Evolutionary conservation across 495 filamentous ascomycete species (phyloP), one percentile per base, ranked within the genome.

Genomic region (Aspergillus coremiiformis): DNA sequence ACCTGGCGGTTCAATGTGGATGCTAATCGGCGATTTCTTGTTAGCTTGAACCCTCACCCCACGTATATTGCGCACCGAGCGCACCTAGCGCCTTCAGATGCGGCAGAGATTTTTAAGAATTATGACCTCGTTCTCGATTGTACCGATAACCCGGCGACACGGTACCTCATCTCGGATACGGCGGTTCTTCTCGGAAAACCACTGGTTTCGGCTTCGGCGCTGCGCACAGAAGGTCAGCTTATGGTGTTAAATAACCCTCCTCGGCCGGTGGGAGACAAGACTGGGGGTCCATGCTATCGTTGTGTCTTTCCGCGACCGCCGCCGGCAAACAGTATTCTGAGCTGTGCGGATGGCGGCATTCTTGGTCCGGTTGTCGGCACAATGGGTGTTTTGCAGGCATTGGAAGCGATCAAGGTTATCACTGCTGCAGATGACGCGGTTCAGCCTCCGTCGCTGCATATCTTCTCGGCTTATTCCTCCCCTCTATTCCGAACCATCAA

Each of bases 91-190:
- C 77, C 87, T 0, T 63, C 79, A 52, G 84, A 80, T 43, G 86
- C 89, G 0, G 70, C 82, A 8, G 59, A 74, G 14, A 81, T 84
- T 33, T 83, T 92, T 48, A 47, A 66, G 0, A 53, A 67, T 2
- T 96, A 94, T 64, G 89, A 96, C 60, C 56, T 96, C 5, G 80
- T 97, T 22, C 79, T 98, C 24, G 93, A 98, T 67, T 98, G 93
- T 61, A 95, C 90, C 4, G 93, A 98, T 66, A 89, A 89, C 50
- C 93, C 92, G 0, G 84, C 85, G 5, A 85, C 90, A 0, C 88
- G 93, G 33, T 97, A 98, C 64, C 76, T 97, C 5, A 87, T 97
- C 58, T 96, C 90, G 0, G 93, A 98, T 58, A 78, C 88, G 14
- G 89, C 87, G 47, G 86, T 96, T 1, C 68, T 96, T 9, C 69